Evolutionary conservation across 139 green algal genomes (phyloP), one percentile per base, ranked within the genome.

Genomic region (Chlorella vulgaris): DNA sequence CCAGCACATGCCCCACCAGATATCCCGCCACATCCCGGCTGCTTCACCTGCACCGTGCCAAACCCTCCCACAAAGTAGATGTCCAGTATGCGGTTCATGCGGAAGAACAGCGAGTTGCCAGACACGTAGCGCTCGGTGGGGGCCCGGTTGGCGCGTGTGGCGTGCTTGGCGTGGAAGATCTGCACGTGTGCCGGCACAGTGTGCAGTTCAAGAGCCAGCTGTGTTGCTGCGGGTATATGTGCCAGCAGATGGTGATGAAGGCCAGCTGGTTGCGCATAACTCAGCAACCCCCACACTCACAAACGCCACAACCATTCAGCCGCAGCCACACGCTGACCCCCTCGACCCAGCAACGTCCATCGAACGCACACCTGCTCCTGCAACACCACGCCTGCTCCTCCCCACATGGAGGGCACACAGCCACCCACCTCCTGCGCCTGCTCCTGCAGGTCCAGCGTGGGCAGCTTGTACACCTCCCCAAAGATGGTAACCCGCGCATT

Each of bases 1-100:
- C 7, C 60, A 67, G 60, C 60, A 33, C 60, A 67, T 67, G 60
- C 60, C 21, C 60, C 35, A 7, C 4, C 4, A n/a, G 40, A 24
- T 10, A 10, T 15, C 47, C 47, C 47, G 15, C 47, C 47, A 10
- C 47, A 55, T 15, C 47, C 47, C 47, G 47, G 47, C 47, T 15
- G 15, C 21, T 53, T 1, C 39, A 61, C 74, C 62, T 93, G 89
- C 63, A 98, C 89, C 7, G 93, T 97, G 42, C 96, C 96, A 87
- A 98, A 98, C 42, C 96, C 96, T 39, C 96, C 96, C 24, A 99
- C 95, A 85, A 99, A 99, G 86, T 98, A 99, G 80, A 99, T 97
- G 91, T 99, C 97, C 33, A 89, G 89, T 55, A 99, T 96, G 78
- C 89, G 87, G 87, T 98, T 90, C 96, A 99, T 99, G 31, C 93